These are phyloP conservation scores for Apiotrichum domesticum DNA, from an alignment of 1,284 basidiomycete genomes.

Conservation along the genomic window DNA sequence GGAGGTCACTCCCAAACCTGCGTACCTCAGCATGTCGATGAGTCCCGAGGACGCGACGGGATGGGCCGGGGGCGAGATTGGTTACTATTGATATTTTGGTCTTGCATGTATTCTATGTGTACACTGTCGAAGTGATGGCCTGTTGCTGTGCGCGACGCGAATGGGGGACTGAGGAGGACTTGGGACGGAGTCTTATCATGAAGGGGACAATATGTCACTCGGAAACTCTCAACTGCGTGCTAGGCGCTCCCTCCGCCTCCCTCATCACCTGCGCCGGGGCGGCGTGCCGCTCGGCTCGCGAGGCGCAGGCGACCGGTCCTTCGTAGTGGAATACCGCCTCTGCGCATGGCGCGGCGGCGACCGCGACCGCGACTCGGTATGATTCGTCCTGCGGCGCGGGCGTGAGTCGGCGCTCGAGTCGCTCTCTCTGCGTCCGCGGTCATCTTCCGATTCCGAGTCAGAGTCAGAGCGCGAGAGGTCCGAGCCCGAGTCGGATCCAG, in stretches of 20 bases:
- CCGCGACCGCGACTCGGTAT: not conserved
- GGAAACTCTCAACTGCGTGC: no score
- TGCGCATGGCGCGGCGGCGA: not conserved
- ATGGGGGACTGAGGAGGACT: no score
- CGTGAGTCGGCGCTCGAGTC: not conserved
- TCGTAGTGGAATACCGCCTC: not conserved
- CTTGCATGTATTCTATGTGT: constrained; percentile 3
- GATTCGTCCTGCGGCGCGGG: not conserved
- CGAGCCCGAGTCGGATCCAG: constrained; percentile 3
- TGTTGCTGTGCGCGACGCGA: not conserved
- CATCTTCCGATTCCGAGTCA: constrained; percentile 22
- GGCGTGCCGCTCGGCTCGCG: not conserved
- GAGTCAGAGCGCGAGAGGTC: constrained; percentile 19
- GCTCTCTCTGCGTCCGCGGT: not conserved
- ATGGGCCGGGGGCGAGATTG: constrained; percentile 1
- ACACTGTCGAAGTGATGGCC: not conserved
- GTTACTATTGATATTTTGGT: not conserved
- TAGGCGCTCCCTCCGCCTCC: no score
- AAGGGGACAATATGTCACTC: no score
- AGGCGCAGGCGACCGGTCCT: constrained; percentile 2
- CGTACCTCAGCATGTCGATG: constrained; percentile 2
- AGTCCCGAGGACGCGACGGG: not conserved
- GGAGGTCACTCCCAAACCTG: constrained; percentile 54
- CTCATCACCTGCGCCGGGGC: not conserved
- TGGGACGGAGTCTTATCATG: no score